phyloP scores from a whole-genome alignment of 2,329 filamentous ascomycete genomes.

The Pseudogymnoascus sp. region DNA sequence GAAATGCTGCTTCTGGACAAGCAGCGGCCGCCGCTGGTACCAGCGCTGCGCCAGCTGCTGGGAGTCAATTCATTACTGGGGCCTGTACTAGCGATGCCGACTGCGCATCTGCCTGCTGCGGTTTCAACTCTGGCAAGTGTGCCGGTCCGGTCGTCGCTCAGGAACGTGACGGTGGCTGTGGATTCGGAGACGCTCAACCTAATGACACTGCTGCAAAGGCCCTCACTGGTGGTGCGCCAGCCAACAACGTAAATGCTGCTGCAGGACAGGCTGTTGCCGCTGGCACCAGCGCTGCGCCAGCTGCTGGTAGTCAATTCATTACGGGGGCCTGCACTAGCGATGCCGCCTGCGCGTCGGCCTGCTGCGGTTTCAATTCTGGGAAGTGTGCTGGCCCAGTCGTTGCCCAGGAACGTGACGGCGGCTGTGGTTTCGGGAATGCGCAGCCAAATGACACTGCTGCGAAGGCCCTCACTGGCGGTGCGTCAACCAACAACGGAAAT shows the following conservation, averaged over 20 bases:
- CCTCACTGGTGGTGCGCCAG: not conserved
- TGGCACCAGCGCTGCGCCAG: constrained; percentile 25
- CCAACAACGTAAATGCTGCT: not conserved
- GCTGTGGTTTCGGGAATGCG: constrained; percentile 28
- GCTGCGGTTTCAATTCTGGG: constrained; percentile 21
- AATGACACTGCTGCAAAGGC: constrained; percentile 11
- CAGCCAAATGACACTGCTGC: constrained; percentile 12
- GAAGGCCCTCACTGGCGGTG: not conserved
- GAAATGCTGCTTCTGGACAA: not conserved
- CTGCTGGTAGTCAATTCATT: constrained; percentile 13
- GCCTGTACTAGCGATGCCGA: constrained; percentile 16
- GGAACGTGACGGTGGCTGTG: constrained; percentile 31
- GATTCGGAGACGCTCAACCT: constrained; percentile 21
- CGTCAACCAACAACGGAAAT: not conserved
- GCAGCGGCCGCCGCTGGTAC: constrained; percentile 24
- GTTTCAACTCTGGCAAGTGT: constrained; percentile 25
- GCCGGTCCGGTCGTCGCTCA: constrained; percentile 30
- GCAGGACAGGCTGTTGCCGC: constrained; percentile 26
- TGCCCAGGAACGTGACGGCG: constrained; percentile 29
- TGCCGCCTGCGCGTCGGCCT: constrained; percentile 15
- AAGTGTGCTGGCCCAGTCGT: constrained; percentile 30
- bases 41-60: constrained; percentile 19
- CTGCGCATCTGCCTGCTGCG: constrained; percentile 16
- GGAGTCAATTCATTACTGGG: constrained; percentile 12
- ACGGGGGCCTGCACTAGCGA: constrained; percentile 12